Conservation (phyloP, 352 stramenopile species). For the Phytophthora parvispora region DNA sequence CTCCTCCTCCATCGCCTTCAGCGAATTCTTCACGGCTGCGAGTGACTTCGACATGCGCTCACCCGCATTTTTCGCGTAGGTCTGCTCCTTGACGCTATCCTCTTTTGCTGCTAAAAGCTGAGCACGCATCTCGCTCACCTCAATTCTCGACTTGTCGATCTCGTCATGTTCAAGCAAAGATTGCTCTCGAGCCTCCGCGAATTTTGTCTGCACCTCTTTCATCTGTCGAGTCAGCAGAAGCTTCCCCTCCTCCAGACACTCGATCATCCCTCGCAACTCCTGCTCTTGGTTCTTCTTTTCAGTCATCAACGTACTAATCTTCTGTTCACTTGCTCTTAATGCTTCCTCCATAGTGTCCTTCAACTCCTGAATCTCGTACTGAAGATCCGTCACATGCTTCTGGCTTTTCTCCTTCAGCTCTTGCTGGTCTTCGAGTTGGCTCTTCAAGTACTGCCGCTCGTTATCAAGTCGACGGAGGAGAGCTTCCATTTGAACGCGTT, state of each 20-base stretch:
- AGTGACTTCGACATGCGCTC: conserved; percentile 74
- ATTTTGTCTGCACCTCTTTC: conserved; percentile 72
- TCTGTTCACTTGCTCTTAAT: conserved; percentile 48
- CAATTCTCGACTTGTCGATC: conserved; percentile 62
- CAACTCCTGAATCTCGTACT: conserved; percentile 55
- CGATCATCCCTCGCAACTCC: conserved; percentile 44
- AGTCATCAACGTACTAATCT: conserved; percentile 38
- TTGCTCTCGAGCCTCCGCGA: conserved; percentile 64
- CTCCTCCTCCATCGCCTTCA: conserved; percentile 74
- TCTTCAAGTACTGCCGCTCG: conserved; percentile 87
- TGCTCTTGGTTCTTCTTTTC: conserved; percentile 51
- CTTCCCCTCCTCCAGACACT: conserved; percentile 66
- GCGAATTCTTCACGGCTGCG: conserved; percentile 60
- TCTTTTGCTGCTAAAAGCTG: conserved; percentile 59
- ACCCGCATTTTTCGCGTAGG: conserved; percentile 55
- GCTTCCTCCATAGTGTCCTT: conserved; percentile 49
- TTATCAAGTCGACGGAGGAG: conserved; percentile 79
- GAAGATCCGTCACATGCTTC: conserved; percentile 44
- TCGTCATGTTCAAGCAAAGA: conserved; percentile 71
- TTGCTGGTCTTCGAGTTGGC: conserved; percentile 68
- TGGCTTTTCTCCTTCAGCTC: conserved; percentile 59
- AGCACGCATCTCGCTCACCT: conserved; percentile 54
- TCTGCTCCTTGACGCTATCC: conserved; percentile 65
- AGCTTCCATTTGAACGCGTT: conserved; percentile 86
- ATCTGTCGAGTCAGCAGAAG: conserved; percentile 58